These are phyloP conservation scores for Porcisia hertigi DNA, from an alignment of 208 protist species.

Conservation along the genomic window DNA sequence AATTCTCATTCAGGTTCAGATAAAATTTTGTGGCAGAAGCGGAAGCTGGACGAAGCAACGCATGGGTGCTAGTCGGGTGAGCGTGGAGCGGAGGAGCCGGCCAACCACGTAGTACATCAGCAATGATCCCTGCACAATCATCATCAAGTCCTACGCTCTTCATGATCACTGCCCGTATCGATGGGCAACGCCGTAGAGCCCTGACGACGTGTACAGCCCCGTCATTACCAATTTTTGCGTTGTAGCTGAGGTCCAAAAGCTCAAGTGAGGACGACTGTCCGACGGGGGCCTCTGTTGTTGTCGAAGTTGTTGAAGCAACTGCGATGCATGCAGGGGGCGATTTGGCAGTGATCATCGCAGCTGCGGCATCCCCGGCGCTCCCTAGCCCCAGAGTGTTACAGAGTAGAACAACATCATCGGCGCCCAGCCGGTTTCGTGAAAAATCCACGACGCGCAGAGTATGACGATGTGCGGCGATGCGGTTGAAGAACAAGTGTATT, in stretches of 20 bases:
- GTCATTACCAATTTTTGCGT: conserved; percentile 66
- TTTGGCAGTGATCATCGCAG: not conserved
- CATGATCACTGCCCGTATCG: conserved; percentile 72
- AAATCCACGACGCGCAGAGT: conserved; percentile 79
- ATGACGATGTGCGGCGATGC: conserved; percentile 56
- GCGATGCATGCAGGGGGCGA: not conserved
- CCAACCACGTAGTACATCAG: conserved; percentile 43
- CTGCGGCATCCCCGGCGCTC: not conserved
- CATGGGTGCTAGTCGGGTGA: not conserved
- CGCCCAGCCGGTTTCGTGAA: conserved; percentile 70
- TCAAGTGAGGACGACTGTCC: conserved; percentile 39
- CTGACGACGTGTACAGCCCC: conserved; percentile 61
- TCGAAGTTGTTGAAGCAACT: not conserved
- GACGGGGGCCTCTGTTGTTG: not conserved
- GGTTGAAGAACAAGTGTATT: conserved; percentile 68
- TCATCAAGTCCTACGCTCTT: conserved; percentile 73
- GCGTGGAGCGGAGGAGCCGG: conserved; percentile 31
- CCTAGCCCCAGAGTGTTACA: conserved; percentile 54
- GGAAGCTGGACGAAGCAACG: conserved; percentile 17
- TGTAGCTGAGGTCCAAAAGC: conserved; percentile 89
- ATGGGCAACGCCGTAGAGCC: conserved; percentile 32
- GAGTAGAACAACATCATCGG: conserved; percentile 66
- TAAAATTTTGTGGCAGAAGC: conserved; percentile 53
- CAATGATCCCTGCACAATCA: conserved; percentile 44
- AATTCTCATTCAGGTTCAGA: conserved; percentile 85